Percentiles rank a stretch among this genome's conserved stretches.
Conservation (phyloP, 306 rosid species). For the Quercus mongolica region DNA sequence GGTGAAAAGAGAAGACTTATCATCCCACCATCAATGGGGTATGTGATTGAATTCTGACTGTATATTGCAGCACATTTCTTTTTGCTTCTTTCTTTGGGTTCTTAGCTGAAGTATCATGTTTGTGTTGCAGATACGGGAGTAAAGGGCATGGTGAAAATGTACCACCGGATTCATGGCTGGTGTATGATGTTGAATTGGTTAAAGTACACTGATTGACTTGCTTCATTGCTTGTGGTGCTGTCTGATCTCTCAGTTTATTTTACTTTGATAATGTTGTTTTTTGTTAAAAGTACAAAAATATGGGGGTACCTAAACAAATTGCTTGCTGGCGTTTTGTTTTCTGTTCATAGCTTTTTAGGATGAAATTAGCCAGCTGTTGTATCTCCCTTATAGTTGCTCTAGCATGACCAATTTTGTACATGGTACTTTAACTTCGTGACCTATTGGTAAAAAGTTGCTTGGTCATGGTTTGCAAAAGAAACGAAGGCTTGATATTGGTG, state of each 20-base stretch:
- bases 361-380: not conserved
- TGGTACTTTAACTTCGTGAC: too few species aligned
- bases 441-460: too few species aligned
- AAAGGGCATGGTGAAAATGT: slow-evolving; percentile 35
- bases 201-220: slow-evolving; percentile 51
- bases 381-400: not conserved
- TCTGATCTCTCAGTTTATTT: too few species aligned
- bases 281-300: too few species aligned
- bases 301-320: not conserved
- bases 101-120: slow-evolving; percentile 3
- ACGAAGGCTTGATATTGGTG: too few species aligned
- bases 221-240: not conserved
- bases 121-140: slow-evolving; percentile 51
- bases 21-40: slow-evolving; percentile 79
- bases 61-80: not conserved
- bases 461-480: too few species aligned
- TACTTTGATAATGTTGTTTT: too few species aligned
- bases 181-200: slow-evolving; percentile 66
- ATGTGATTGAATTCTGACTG: slow-evolving; percentile 20
- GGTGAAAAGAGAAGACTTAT: slow-evolving; percentile 76
- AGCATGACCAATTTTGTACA: too few species aligned
- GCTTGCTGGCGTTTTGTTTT: not conserved
- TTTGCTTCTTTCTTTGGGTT: not conserved
- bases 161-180: slow-evolving; percentile 79
- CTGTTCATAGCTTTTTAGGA: not conserved